Base-by-base conservation (phyloP, 2,329 filamentous ascomycete genomes). In the Fusarium begoniae region DNA sequence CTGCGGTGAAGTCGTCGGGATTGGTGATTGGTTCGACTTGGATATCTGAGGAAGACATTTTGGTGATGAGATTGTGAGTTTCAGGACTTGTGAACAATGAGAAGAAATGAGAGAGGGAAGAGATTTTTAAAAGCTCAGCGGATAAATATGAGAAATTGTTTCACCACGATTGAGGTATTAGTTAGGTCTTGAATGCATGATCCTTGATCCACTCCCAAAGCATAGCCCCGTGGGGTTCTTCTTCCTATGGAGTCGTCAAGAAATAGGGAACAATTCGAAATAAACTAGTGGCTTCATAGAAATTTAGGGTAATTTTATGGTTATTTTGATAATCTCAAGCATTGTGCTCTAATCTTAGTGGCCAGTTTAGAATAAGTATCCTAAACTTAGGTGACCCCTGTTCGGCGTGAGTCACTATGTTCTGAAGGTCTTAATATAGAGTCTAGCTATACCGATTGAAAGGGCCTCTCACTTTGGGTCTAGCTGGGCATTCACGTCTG, bases 21-120 rank as follows among this genome's bases (percentile, higher is more conserved):
- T 74, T 73, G 18, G 75, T 72, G 67, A 82, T 76, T 45, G 77
- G 68, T 37, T 81, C 79, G 41, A 83, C 68, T 5, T 43, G 63
- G 8, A 79, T 55, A 28, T 73, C 69, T 35, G 70, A 43, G 26
- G 41, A 30, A 2, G 40, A 7, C 69, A 55, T 54, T 47, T 58
- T 57, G 51, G 8, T 18, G 22, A 9, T 59, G 28, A 50, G 41
- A 32, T 37, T n/a, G 3, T 7, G 11, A 8, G 3, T n/a, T 20
- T 9, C 2, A 18, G 2, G 3, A 7, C 2, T 14, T 6, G 2
- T 8, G 2, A 20, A 8, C 4, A 40, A 48, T 70, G 12, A 59
- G 59, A 70, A 24, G 10, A 15, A 14, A 15, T 66, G 32, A 70
- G 35, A 48, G 10, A 17, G 6, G 9, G 4, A 35, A 22, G 0